Conservation (phyloP, 1,139 yeast genomes). For the Saccharomycopsis hybrid region DNA sequence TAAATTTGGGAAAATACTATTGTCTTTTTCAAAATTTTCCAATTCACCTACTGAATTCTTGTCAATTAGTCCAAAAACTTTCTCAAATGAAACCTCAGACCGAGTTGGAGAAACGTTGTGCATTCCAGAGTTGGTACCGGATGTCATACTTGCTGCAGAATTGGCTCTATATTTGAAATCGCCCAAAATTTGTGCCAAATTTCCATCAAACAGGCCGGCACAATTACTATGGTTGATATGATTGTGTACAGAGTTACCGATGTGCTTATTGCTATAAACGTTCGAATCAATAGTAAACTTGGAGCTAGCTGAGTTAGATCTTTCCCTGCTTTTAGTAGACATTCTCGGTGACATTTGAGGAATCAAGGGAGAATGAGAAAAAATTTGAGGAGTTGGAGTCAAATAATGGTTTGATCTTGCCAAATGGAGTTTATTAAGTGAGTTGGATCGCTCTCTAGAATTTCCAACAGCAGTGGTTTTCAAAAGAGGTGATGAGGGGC, state of each 20-base stretch:
- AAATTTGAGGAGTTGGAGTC: neutral
- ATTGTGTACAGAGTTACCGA: neutral
- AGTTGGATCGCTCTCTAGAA: constrained; percentile 14
- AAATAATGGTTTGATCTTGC: constrained; percentile 7
- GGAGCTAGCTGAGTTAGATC: constrained; percentile 6
- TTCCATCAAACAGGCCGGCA: neutral
- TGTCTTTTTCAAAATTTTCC: neutral
- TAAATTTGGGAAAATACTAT: neutral
- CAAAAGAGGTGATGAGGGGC: neutral
- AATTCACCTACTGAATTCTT: neutral
- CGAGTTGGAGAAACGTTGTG: neutral
- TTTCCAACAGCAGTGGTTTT: neutral
- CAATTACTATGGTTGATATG: too few relatives aligned
- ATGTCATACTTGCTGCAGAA: neutral
- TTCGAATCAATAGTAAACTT: constrained; percentile 6
- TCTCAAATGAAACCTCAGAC: constrained; percentile 12
- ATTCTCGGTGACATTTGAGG: neutral
- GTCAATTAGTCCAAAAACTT: constrained; percentile 7
- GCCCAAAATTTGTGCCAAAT: neutral
- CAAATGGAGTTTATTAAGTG: neutral
- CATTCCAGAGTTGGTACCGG: neutral
- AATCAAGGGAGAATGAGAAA: neutral
- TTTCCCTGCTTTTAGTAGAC: neutral
- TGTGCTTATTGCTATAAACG: too few relatives aligned
- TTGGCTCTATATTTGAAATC: constrained; percentile 1